phyloP scores from a whole-genome alignment of 23 red algal species.

The Cyanidioschyzon merolae region DNA sequence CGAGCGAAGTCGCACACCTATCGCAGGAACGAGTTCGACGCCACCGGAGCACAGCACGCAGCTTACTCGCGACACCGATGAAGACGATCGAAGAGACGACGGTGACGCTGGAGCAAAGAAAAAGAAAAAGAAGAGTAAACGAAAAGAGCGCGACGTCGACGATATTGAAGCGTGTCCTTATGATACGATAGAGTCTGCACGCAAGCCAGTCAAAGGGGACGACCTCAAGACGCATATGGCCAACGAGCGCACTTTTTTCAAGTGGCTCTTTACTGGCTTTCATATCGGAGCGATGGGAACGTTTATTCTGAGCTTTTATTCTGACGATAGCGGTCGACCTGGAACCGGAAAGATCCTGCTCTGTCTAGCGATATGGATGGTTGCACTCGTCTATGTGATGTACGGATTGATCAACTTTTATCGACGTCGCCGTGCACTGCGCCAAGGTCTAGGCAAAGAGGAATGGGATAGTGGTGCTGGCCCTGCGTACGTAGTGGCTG shows the following conservation, averaged over 20 bases:
- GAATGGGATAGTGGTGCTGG: conserved; percentile 28
- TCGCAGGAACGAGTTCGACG: neutral
- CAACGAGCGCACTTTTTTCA: conserved; percentile 89
- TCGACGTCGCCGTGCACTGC: conserved; percentile 43
- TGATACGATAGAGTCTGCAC: neutral
- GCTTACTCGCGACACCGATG: neutral
- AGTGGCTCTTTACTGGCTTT: conserved; percentile 87
- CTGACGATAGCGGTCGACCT: conserved; percentile 23
- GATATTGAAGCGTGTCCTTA: neutral
- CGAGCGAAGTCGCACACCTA: neutral
- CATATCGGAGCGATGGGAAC: conserved; percentile 80
- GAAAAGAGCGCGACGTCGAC: neutral
- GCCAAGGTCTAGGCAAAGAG: conserved; percentile 24
- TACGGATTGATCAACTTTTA: conserved; percentile 70
- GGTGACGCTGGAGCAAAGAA: neutral
- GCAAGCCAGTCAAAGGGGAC: conserved; percentile 15
- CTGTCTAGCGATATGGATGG: conserved; percentile 50
- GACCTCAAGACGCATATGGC: conserved; percentile 85
- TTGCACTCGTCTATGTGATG: conserved; percentile 50
- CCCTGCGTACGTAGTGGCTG: conserved; percentile 26
- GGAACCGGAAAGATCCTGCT: conserved; percentile 33
- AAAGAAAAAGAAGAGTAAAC: conserved; percentile 4
- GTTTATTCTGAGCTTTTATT: conserved; percentile 65
- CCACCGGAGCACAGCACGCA: neutral
- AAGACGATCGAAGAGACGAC: neutral